Evolutionary conservation across 2,329 filamentous ascomycete species (phyloP).

Genomic region (Didymella sp.): DNA sequence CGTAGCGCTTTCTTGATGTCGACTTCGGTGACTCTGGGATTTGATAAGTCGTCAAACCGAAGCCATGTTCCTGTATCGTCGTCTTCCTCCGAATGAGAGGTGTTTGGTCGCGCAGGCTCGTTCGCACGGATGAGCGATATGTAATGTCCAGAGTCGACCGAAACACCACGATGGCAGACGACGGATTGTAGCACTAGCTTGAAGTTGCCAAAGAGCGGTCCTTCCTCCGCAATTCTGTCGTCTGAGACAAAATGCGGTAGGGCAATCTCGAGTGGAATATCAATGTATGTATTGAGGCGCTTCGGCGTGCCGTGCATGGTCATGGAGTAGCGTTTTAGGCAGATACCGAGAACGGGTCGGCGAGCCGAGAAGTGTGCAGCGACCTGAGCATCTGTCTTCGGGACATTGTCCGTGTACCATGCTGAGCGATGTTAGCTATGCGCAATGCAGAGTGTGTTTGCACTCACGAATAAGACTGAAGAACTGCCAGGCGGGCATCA

Average conservation of each 20-base stretch:
- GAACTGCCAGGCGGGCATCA: constrained; percentile 97
- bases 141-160: constrained; percentile 89
- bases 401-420: constrained; percentile 79
- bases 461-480: constrained; percentile 86
- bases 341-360: constrained; percentile 88
- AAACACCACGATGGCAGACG: constrained; percentile 88
- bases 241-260: constrained; percentile 91
- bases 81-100: constrained; percentile 49
- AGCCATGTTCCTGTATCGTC: constrained; percentile 69
- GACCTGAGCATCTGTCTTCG: constrained; percentile 76
- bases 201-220: constrained; percentile 81
- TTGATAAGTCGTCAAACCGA: constrained; percentile 86
- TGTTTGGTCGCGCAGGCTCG: constrained; percentile 49
- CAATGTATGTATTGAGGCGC: constrained; percentile 81
- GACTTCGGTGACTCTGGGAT: constrained; percentile 74
- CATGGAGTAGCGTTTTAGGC: constrained; percentile 87
- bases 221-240: constrained; percentile 71
- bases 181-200: constrained; percentile 90
- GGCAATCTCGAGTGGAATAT: constrained; percentile 84
- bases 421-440: constrained; percentile 59
- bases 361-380: constrained; percentile 84
- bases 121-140: constrained; percentile 82
- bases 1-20: constrained; percentile 79
- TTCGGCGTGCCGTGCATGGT: constrained; percentile 71
- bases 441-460: not conserved